Evolutionary conservation across 257 asterid genomes (phyloP), one percentile per base, ranked within the genome.

Genomic region (Vinca minor): DNA sequence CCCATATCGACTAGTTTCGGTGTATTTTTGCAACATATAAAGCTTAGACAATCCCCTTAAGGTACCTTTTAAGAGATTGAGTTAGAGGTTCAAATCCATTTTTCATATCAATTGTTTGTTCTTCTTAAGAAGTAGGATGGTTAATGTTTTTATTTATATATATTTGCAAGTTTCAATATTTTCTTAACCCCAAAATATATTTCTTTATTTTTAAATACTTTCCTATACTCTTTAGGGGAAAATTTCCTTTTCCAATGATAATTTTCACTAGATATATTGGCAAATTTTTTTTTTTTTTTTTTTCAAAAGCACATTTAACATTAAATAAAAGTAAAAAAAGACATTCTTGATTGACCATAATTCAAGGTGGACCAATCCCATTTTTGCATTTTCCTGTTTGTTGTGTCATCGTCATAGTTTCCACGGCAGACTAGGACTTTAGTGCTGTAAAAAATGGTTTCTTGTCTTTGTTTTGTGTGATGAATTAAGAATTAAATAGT

Each of bases 351-450:
- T 54, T 21, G 21, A 54, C 60, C 23, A 54, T 3, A 34, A 36
- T 34, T 59, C 46, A 59, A 35, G 48, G 64, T 34, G 64, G 64
- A 39, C 52, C 65, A 61, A 17, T 29, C 53, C 8, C 49, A 39
- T 14, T 1, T 26, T 5, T 8, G 1, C 1, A 39, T 61, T 61
- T 25, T 41, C 50, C 41, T 15, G 1, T 21, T 5, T 61, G 20
- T 41, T 23, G 1, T 39, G 53, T 39, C 28, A 29, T 23, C 48
- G 26, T 61, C 38, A 61, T 25, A 38, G 28, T 45, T 60, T 60
- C 20, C 65, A 39, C 52, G 39, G 36, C 4, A 28, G 25, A 38
- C 23, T 59, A 50, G 32, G 5, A 4, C 65, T 60, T 60, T 60
- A n/a, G 21, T 11, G 65, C 50, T 60, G 65, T 39, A n/a, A 34